Conservation (phyloP, 1,284 basidiomycete species). For the Cryptococcus neoformans region DNA sequence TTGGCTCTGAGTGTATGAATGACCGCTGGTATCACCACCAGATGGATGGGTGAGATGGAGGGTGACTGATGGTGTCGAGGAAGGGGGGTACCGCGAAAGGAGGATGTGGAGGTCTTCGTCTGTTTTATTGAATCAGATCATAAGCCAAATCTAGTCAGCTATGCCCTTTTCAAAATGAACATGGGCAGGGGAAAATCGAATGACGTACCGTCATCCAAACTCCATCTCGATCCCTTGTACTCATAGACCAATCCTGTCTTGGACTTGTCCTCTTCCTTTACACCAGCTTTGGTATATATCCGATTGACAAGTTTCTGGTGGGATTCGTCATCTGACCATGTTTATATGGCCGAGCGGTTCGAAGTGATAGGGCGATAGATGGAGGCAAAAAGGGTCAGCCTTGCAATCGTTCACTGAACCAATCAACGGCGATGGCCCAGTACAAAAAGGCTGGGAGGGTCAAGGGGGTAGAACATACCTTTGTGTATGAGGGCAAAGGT, state of each 20-base stretch:
- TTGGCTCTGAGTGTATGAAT: not conserved
- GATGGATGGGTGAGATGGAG: constrained; percentile 39
- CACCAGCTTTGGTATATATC: constrained; percentile 18
- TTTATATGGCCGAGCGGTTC: no score
- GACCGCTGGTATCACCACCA: not conserved
- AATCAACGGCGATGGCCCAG: no score
- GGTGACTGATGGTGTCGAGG: constrained; percentile 32
- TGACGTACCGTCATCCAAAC: constrained; percentile 48
- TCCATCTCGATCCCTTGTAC: constrained; percentile 43
- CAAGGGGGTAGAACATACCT: constrained; percentile 15
- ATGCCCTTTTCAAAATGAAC: not conserved
- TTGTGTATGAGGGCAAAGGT: constrained; percentile 38
- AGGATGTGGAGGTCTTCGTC: constrained; percentile 50
- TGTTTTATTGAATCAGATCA: constrained; percentile 9
- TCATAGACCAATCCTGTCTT: constrained; percentile 45
- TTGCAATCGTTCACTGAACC: no score
- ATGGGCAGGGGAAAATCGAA: not conserved
- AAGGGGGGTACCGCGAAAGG: constrained; percentile 33
- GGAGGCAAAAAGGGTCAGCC: no score
- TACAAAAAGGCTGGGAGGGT: no score
- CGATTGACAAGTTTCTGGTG: constrained; percentile 30
- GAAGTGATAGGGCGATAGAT: no score
- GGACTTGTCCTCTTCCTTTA: constrained; percentile 8
- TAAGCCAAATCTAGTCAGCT: no score
- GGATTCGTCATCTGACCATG: constrained; percentile 31